Conservation (phyloP, 2,329 filamentous ascomycete species). For the Claviceps sp. region DNA sequence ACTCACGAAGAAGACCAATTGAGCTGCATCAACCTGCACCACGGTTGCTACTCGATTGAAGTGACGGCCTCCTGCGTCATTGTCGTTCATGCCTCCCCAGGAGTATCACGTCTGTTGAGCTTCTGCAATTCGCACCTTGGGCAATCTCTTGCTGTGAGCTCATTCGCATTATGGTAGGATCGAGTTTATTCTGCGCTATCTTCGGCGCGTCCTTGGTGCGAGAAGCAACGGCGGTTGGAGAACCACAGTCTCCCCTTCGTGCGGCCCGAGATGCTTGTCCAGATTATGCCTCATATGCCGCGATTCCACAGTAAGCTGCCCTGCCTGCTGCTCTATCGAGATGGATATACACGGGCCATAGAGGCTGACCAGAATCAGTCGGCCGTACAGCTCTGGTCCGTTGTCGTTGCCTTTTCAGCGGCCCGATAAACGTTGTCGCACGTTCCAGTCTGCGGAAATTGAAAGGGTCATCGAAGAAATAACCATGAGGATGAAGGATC, state of each 20-base stretch:
- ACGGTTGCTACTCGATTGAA: background rate
- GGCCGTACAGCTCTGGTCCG: constrained; percentile 67
- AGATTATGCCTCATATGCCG: constrained; percentile 27
- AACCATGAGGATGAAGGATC: constrained; percentile 65
- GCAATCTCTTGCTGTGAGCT: background rate
- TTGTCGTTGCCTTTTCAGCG: constrained; percentile 76
- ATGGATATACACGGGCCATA: background rate
- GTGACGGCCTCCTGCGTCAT: background rate
- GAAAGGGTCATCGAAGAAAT: constrained; percentile 80
- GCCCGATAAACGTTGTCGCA: constrained; percentile 68
- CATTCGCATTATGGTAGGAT: background rate
- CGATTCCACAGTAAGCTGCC: constrained; percentile 24
- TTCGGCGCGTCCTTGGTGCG: background rate
- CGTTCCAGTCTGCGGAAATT: constrained; percentile 75
- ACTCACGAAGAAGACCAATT: background rate
- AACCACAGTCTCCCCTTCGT: constrained; percentile 8
- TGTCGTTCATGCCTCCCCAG: background rate
- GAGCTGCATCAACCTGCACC: background rate
- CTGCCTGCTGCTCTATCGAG: background rate
- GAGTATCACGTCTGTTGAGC: background rate
- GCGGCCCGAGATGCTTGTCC: constrained; percentile 22
- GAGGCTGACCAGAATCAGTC: constrained; percentile 30
- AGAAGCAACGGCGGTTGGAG: background rate
- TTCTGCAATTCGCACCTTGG: background rate
- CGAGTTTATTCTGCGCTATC: background rate